phyloP scores from a whole-genome alignment of 1,139 yeast species.

The Geotrichum restrictum region DNA sequence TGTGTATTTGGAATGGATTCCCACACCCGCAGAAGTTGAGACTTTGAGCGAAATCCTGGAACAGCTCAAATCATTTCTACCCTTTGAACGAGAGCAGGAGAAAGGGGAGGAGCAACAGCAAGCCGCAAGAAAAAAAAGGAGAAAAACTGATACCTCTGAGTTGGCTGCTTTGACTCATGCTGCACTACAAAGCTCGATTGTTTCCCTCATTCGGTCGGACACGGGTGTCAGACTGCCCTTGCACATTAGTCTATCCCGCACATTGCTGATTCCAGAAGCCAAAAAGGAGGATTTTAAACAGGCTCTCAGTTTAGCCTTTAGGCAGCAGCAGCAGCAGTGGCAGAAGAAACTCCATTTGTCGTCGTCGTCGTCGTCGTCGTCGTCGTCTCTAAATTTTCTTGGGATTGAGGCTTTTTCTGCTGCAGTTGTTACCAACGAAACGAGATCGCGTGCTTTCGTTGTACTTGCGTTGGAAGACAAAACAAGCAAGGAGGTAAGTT shows the following conservation, averaged over 20 bases:
- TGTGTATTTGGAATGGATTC: constrained; percentile 36
- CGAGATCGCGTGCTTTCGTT: constrained; percentile 16
- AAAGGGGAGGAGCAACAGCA: neutral
- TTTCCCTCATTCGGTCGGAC: constrained; percentile 30
- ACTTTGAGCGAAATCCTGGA: constrained; percentile 3
- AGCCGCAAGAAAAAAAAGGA: constrained; percentile 1
- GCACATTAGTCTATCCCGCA: constrained; percentile 37
- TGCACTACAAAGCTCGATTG: constrained; percentile 13
- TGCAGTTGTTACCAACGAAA: neutral
- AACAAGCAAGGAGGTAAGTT: constrained; percentile 7
- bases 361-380: too few relatives aligned
- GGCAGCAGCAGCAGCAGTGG: too few relatives aligned
- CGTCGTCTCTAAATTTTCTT: too few relatives aligned
- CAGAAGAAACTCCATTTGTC: too few relatives aligned
- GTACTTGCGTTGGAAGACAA: constrained; percentile 11
- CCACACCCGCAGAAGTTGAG: constrained; percentile 15
- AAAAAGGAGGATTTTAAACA: constrained; percentile 25
- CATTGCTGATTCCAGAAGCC: constrained; percentile 31
- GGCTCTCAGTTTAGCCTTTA: neutral
- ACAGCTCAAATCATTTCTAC: neutral
- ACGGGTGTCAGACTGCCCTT: constrained; percentile 34
- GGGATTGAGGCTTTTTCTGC: neutral
- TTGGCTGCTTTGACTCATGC: too few relatives aligned
- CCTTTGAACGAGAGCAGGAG: neutral
- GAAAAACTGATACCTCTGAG: neutral